These are phyloP conservation scores for Carpinus fangiana DNA, from an alignment of 306 rosid genomes.

Conservation along the genomic window DNA sequence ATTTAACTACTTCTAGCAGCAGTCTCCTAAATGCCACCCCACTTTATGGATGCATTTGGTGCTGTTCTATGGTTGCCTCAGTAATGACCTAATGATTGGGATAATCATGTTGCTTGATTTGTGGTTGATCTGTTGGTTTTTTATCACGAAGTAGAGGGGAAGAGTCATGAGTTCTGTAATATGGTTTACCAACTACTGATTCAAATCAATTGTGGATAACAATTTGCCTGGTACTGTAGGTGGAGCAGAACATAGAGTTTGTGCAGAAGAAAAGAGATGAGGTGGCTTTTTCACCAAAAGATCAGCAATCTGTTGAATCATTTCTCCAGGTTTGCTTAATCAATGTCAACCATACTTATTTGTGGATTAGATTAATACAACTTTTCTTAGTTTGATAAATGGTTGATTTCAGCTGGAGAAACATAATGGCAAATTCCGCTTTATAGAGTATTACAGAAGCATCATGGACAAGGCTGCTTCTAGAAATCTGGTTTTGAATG, in stretches of 20 bases:
- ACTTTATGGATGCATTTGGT: background rate
- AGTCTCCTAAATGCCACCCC: background rate
- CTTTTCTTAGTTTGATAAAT: background rate
- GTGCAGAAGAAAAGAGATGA: slow-evolving; percentile 83
- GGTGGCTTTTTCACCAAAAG: slow-evolving; percentile 77
- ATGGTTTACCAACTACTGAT: background rate
- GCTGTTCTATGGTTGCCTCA: background rate
- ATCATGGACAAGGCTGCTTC: slow-evolving; percentile 69
- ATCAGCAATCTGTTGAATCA: slow-evolving; percentile 65
- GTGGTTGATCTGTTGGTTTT: background rate
- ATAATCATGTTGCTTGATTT: background rate
- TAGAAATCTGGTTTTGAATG: slow-evolving; percentile 46
- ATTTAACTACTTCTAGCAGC: background rate
- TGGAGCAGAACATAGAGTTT: slow-evolving; percentile 71
- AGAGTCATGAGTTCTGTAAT: background rate
- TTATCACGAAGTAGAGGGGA: background rate
- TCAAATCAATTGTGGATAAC: background rate
- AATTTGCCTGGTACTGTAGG: slow-evolving; percentile 45
- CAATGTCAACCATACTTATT: background rate
- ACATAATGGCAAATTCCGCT: slow-evolving; percentile 50
- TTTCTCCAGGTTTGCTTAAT: slow-evolving; percentile 76
- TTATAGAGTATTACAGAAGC: slow-evolving; percentile 79
- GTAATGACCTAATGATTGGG: background rate
- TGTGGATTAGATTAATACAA: background rate
- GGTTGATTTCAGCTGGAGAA: slow-evolving; percentile 62